Conservation (phyloP, 2,329 filamentous ascomycete species). For the Rhinocladiella similis region DNA sequence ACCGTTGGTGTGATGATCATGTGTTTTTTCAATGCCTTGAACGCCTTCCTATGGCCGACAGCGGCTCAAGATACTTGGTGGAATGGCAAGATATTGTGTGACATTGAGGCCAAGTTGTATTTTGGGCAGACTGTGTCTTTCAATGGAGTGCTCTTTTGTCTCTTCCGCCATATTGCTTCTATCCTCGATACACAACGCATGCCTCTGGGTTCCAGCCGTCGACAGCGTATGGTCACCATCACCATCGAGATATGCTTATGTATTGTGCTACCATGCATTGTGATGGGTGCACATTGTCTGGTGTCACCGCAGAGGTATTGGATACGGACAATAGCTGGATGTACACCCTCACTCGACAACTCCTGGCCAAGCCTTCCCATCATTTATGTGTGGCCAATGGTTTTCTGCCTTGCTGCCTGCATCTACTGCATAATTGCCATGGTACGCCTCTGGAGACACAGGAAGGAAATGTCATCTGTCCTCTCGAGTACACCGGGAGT, state of each 20-base stretch:
- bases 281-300: constrained; percentile 59
- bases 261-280: constrained; percentile 54
- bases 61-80: constrained; percentile 58
- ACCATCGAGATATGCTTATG: constrained; percentile 58
- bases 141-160: constrained; percentile 55
- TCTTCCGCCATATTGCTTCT: constrained; percentile 60
- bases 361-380: constrained; percentile 61
- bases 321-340: constrained; percentile 43
- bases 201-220: constrained; percentile 50
- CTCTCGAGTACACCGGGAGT: constrained; percentile 61
- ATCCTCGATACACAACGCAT: constrained; percentile 62
- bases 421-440: constrained; percentile 65
- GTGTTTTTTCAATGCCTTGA: constrained; percentile 61
- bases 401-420: constrained; percentile 54
- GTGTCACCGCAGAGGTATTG: constrained; percentile 61
- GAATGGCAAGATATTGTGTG: constrained; percentile 62
- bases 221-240: constrained; percentile 48
- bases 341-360: constrained; percentile 52
- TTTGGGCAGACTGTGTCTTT: constrained; percentile 55
- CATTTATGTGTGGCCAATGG: constrained; percentile 55
- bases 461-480: constrained; percentile 57
- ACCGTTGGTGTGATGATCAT: constrained; percentile 57
- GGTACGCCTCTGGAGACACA: constrained; percentile 61
- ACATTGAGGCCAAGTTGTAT: constrained; percentile 62
- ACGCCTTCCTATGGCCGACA: constrained; percentile 64